Conservation (phyloP, 192 early-diverging fungal genomes). For the Coemansia sp. region DNA sequence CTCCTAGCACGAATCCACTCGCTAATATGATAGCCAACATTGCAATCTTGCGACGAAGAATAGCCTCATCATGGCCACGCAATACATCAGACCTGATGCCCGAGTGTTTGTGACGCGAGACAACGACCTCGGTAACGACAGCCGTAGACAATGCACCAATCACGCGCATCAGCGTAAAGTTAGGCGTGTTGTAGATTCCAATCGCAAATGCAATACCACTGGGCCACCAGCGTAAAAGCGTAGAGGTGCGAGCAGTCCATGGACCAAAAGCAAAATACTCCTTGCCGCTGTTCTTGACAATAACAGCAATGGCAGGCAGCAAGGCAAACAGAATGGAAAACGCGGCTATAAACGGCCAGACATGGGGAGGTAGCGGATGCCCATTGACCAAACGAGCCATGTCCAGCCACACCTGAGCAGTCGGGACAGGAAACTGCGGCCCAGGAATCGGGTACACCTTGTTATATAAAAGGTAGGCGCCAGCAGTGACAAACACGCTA, state of each 20-base stretch:
- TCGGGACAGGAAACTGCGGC: slow-evolving; percentile 69
- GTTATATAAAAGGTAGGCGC: slow-evolving; percentile 73
- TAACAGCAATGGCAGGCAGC: slow-evolving; percentile 24
- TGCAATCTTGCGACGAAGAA: slow-evolving; percentile 38
- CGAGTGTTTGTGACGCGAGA: slow-evolving; percentile 6
- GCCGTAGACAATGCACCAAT: slow-evolving; percentile 62
- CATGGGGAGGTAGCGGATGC: slow-evolving; percentile 67
- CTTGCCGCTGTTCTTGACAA: slow-evolving; percentile 5
- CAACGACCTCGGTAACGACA: slow-evolving; percentile 36
- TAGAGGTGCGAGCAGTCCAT: slow-evolving; percentile 11
- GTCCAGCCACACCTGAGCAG: slow-evolving; percentile 78
- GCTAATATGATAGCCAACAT: slow-evolving; percentile 74
- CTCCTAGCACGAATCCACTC: slow-evolving; percentile 76
- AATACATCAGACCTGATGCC: not conserved
- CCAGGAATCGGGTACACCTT: slow-evolving; percentile 71
- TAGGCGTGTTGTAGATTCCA: slow-evolving; percentile 79
- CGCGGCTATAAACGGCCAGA: slow-evolving; percentile 60
- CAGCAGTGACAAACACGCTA: slow-evolving; percentile 69
- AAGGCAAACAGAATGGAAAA: slow-evolving; percentile 62
- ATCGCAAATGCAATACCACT: slow-evolving; percentile 82
- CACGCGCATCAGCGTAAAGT: slow-evolving; percentile 72
- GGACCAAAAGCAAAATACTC: slow-evolving; percentile 3
- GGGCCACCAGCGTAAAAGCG: slow-evolving; percentile 61
- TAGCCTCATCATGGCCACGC: slow-evolving; percentile 3
- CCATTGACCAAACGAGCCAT: slow-evolving; percentile 79